Evolutionary conservation across 2,329 filamentous ascomycete species (phyloP), one percentile per base, ranked within the genome.

Genomic region (Incumbomyces delicatus): DNA sequence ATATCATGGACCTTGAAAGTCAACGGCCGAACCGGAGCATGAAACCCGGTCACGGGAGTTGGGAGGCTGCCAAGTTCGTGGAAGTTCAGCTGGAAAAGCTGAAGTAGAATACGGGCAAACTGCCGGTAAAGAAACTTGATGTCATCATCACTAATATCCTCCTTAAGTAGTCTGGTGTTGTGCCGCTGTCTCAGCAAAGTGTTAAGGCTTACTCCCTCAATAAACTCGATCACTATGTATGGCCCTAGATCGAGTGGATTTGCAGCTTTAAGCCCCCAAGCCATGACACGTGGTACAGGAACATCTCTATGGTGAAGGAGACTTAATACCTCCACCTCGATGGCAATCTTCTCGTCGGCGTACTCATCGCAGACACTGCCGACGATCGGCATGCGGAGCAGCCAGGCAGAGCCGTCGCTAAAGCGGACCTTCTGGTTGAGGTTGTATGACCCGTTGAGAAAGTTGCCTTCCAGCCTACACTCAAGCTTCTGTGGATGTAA

Each of bases 1-100:
- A 64, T 64, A 31, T 43, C 52, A 50, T 63, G 59, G 40, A 49
- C 60, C 45, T 65, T 65, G 8, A 59, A 64, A 40, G 62, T 64
- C 34, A 65, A 44, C 2, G 61, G 61, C n/a, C 59, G 59, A 29
- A 61, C 55, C 12, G 59, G 58, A 50, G 61, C 59, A 5, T 54
- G 54, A 47, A 27, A 57, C 60, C 37, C 36, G 44, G 34, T 46
- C 20, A 46, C 34, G 18, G 44, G 44, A 18, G 44, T 46, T 22
- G 44, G 44, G n/a, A 46, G 36, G 36, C 22, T 27, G 22, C 44
- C 44, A 22, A 46, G 44, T 18, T 30, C 34, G 30, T 33, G 44
- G 39, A 46, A 27, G 22, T 27, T 8, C 5, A 27, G 4, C 22
- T 27, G 22, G 22, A 27, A 27, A 27, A 27, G 22, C 22, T 27